Base-by-base conservation (phyloP, 805 yeast species). In the Teunomyces stri region DNA sequence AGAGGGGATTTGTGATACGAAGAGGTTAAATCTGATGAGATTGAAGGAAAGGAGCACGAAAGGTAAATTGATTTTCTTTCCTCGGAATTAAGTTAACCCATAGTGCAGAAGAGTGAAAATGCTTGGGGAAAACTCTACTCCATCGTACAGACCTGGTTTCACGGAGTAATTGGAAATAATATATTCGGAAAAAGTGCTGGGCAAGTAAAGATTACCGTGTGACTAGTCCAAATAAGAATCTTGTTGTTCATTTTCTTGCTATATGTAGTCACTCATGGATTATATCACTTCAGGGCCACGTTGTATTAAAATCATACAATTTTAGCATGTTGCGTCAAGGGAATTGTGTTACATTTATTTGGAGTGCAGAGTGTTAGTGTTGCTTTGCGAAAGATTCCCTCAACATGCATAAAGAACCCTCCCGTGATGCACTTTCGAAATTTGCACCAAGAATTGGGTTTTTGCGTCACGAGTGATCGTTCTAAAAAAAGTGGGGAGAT, bases 401-500 rank as follows among this genome's bases (percentile, higher is more conserved):
- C 38, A 35, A 18, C 38, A 20, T 35, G 38, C 38, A 35, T 35
- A 16, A 12, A 12, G 22, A 18, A 12, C 22, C 38, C 22, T 20
- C 27, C 27, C 38, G 38, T 35, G 38, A 35, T 35, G 38, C 38
- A 35, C 20, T 31, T n/a, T 31, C 25, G 18, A 10, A 16, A 11
- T 3, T 15, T 27, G 29, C 40, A 37, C 40, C 20, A 29, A 37
- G 40, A 37, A 21, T 37, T 37, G 28, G 40, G 28, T 37, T 37
- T 13, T 29, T n/a, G 40, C 40, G 40, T 37, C 40, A 37, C 29
- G 40, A 37, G 40, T 20, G 29, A 37, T 22, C 40, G 40, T 22
- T 22, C 40, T 18, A 37, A 37, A 22, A 34, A 37, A 37, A 37
- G 40, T 37, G 40, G 40, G 40, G 40, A 37, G 40, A 37, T 37